A percentile compares a stretch with the other conserved stretches of the same genome.
Evolutionary conservation across 352 stramenopile species (phyloP).

Genomic region (Globisporangium heterothallicum): DNA sequence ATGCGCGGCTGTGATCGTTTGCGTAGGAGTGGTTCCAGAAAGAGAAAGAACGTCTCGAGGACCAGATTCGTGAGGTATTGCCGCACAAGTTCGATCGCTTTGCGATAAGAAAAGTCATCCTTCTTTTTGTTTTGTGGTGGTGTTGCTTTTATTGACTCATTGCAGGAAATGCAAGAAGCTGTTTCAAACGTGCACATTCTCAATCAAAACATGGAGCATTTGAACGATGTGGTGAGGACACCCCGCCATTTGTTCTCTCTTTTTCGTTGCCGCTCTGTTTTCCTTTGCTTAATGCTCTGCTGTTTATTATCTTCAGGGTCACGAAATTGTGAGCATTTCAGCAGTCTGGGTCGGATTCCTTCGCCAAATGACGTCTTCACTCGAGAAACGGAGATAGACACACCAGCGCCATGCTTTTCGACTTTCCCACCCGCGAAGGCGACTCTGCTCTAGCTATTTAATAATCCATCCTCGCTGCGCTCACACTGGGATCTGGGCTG

Average conservation of each 20-base stretch:
- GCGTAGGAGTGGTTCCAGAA: slow-evolving; percentile 56
- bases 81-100: no score
- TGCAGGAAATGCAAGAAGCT: slow-evolving; percentile 72
- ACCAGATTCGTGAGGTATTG: slow-evolving; percentile 76
- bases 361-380: slow-evolving; percentile 40
- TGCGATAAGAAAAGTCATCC: no score
- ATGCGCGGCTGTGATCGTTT: neutral
- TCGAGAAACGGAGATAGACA: slow-evolving; percentile 34
- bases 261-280: neutral
- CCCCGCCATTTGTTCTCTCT: neutral
- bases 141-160: neutral
- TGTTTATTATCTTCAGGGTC: slow-evolving; percentile 27
- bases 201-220: slow-evolving; percentile 75
- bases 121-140: no score
- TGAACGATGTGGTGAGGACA: slow-evolving; percentile 66
- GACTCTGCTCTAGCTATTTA: slow-evolving; percentile 8
- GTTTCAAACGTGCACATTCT: slow-evolving; percentile 80
- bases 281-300: neutral
- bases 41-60: slow-evolving; percentile 64
- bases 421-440: no score
- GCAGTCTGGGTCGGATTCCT: slow-evolving; percentile 69
- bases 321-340: slow-evolving; percentile 72
- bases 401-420: neutral
- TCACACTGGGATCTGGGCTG: slow-evolving; percentile 10
- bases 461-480: slow-evolving; percentile 14